Conservation (phyloP, 352 stramenopile species). For the Globisporangium lucens region DNA sequence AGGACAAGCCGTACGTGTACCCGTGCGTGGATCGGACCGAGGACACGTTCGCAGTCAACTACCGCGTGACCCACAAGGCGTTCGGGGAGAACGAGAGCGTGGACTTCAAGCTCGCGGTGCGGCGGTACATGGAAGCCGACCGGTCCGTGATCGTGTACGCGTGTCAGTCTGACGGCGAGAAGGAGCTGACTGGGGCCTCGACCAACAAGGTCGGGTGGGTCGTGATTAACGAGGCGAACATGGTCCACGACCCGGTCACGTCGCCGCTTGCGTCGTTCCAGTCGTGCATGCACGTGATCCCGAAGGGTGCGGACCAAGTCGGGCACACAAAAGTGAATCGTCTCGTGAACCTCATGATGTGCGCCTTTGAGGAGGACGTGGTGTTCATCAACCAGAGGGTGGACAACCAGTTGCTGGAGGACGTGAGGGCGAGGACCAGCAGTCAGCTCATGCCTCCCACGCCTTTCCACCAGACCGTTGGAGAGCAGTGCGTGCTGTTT, state of each 20-base stretch:
- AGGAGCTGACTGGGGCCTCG: background rate
- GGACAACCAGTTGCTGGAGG: constrained; percentile 13
- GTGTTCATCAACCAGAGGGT: constrained; percentile 5
- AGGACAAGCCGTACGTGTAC: too few species aligned
- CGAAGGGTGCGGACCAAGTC: background rate
- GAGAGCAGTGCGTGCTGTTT: background rate
- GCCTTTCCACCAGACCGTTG: background rate
- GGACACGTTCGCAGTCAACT: too few species aligned
- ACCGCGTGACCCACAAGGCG: too few species aligned
- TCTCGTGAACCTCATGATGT: constrained; percentile 14
- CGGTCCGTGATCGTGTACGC: constrained; percentile 9
- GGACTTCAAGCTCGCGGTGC: constrained; percentile 13
- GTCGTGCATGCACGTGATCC: constrained; percentile 12
- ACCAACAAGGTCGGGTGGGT: background rate
- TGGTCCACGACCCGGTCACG: background rate
- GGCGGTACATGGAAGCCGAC: constrained; percentile 13
- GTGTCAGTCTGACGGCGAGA: constrained; percentile 11
- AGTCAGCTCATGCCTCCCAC: background rate
- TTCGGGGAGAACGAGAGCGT: background rate
- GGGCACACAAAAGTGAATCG: background rate
- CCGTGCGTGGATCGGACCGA: too few species aligned
- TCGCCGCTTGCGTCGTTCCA: constrained; percentile 3
- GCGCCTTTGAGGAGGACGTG: constrained; percentile 11
- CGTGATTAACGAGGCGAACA: background rate
- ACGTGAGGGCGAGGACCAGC: background rate